Percentiles rank a stretch among this genome's conserved stretches.
Conservation (phyloP, 345 rosid genomes). For the Heritiera fomes region DNA sequence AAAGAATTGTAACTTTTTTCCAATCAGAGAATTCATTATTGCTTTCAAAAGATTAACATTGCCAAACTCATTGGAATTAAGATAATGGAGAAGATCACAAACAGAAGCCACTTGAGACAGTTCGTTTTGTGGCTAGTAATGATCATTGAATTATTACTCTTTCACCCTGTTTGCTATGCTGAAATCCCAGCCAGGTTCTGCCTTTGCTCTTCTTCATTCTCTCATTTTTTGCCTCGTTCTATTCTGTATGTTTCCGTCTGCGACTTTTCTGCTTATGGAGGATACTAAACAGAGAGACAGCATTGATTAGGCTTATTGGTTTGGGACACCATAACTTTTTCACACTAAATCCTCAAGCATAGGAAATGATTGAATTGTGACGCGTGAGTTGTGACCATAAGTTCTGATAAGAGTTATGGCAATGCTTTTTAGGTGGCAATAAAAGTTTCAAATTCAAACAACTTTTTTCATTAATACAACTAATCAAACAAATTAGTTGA, state of each 20-base stretch:
- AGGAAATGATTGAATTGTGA: background rate
- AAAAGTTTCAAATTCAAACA: background rate
- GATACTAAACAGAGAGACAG: constrained; percentile 8
- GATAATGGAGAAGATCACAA: constrained; percentile 21
- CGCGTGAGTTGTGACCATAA: background rate
- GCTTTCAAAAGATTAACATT: too few species aligned
- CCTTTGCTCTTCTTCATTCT: background rate
- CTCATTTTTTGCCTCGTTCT: background rate
- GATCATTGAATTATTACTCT: constrained; percentile 10
- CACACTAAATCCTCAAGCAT: background rate
- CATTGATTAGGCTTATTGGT: background rate
- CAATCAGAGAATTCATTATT: too few species aligned
- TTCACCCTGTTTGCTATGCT: constrained; percentile 15
- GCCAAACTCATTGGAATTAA: background rate
- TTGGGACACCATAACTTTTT: background rate
- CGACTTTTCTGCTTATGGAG: background rate
- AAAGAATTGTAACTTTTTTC: too few species aligned
- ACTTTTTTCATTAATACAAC: too few species aligned
- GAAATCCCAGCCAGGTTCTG: constrained; percentile 41
- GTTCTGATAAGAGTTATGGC: background rate
- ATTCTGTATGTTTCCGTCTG: background rate
- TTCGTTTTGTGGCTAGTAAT: background rate
- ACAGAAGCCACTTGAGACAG: constrained; percentile 12
- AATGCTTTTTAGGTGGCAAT: background rate
- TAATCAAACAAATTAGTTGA: too few species aligned